Percentiles rank a stretch among this genome's conserved stretches.
phyloP scores from a whole-genome alignment of 2,329 filamentous ascomycete genomes.

The Phoma herbarum region DNA sequence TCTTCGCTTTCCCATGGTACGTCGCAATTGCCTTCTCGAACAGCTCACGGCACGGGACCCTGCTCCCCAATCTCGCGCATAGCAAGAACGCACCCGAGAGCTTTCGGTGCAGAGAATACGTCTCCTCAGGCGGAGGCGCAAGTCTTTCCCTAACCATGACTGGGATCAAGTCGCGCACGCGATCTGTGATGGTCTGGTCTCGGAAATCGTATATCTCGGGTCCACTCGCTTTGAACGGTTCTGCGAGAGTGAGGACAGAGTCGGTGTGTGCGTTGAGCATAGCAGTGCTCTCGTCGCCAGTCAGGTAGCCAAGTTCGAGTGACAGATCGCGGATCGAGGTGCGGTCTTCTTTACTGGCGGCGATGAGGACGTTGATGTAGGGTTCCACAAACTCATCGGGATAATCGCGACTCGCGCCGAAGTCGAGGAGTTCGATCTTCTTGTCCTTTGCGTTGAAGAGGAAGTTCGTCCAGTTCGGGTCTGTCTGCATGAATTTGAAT shows the following conservation, averaged over 20 bases:
- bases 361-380: slow-evolving; percentile 82
- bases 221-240: slow-evolving; percentile 80
- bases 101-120: slow-evolving; percentile 94
- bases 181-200: slow-evolving; percentile 94
- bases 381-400: slow-evolving; percentile 79
- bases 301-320: slow-evolving; percentile 85
- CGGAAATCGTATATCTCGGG: slow-evolving; percentile 90
- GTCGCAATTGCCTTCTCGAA: slow-evolving; percentile 68
- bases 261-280: slow-evolving; percentile 94
- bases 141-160: slow-evolving; percentile 91
- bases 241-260: slow-evolving; percentile 87
- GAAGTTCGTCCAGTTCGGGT: slow-evolving; percentile 99
- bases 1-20: slow-evolving; percentile 38
- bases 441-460: slow-evolving; percentile 78
- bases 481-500: slow-evolving; percentile 98
- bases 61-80: slow-evolving; percentile 85
- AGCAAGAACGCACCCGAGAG: slow-evolving; percentile 93
- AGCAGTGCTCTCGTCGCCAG: slow-evolving; percentile 80
- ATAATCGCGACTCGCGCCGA: slow-evolving; percentile 89
- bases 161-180: slow-evolving; percentile 87
- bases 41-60: slow-evolving; percentile 80
- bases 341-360: slow-evolving; percentile 77
- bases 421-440: slow-evolving; percentile 91
- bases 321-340: slow-evolving; percentile 72
- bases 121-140: slow-evolving; percentile 94